Conservation (phyloP, 148 eudicot species). For the Persicaria tinctoria region DNA sequence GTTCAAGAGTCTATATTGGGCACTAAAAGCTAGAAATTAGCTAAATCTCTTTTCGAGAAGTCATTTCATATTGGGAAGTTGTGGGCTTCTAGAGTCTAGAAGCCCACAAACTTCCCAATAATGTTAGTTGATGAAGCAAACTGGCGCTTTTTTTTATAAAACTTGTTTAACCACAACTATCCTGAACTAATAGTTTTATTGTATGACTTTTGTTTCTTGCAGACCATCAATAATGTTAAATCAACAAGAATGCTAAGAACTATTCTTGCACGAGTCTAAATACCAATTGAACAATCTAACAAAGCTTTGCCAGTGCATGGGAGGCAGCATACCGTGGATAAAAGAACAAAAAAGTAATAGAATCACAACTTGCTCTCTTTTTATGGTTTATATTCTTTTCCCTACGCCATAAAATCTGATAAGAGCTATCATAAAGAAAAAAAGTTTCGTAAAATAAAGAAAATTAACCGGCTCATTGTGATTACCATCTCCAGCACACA, state of each 20-base stretch:
- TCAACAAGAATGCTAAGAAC: too few species aligned
- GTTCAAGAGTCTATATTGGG: neutral
- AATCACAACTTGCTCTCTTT: slow-evolving; percentile 1
- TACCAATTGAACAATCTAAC: neutral
- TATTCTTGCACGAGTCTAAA: neutral
- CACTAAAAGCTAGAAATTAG: neutral
- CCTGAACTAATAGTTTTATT: neutral
- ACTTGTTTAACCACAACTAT: neutral
- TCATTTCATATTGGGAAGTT: neutral
- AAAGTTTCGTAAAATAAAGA: neutral
- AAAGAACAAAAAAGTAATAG: neutral
- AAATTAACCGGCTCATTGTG: neutral
- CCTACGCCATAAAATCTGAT: neutral
- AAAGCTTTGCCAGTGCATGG: neutral
- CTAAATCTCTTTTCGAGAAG: neutral
- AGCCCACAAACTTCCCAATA: too few species aligned
- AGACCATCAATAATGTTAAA: neutral
- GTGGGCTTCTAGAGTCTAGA: neutral
- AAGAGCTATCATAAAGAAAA: neutral
- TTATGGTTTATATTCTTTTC: neutral
- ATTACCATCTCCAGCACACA: slow-evolving; percentile 96
- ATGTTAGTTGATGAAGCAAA: too few species aligned
- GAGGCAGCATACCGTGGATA: neutral
- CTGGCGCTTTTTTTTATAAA: too few species aligned
- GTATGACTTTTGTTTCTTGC: neutral